Evolutionary conservation across 2,329 filamentous ascomycete species (phyloP).

Genomic region (Tolypocladium pustulatum): DNA sequence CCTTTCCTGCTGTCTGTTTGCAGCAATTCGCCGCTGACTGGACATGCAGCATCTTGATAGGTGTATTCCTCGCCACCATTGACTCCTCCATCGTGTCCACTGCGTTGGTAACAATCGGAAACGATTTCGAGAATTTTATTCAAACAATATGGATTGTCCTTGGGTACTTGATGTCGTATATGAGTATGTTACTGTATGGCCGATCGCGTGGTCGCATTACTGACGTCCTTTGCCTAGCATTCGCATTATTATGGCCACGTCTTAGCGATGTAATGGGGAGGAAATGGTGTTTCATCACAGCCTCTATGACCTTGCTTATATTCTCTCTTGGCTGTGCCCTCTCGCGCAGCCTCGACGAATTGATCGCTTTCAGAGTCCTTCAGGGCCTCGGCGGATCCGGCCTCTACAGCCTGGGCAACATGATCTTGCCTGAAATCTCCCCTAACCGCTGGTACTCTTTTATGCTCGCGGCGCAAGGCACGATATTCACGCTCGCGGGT

Average conservation of each 20-base stretch:
- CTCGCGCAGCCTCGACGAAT: not conserved
- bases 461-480: not conserved
- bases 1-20: no score
- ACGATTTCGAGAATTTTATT: not conserved
- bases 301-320: not conserved
- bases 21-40: not conserved
- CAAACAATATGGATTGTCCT: not conserved
- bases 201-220: not conserved
- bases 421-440: not conserved
- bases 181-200: not conserved
- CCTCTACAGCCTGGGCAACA: not conserved
- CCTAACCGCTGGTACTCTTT: not conserved
- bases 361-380: not conserved
- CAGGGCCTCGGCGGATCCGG: not conserved
- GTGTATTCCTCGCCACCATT: not conserved
- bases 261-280: not conserved
- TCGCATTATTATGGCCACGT: not conserved
- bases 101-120: not conserved
- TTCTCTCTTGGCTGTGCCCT: not conserved
- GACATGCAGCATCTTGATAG: not conserved
- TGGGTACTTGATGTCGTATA: not conserved
- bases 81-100: not conserved
- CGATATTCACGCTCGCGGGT: not conserved
- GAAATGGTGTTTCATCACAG: not conserved
- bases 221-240: not conserved